Evolutionary conservation across 805 yeast species (phyloP).

Genomic region (Monosporozyma aerobia): DNA sequence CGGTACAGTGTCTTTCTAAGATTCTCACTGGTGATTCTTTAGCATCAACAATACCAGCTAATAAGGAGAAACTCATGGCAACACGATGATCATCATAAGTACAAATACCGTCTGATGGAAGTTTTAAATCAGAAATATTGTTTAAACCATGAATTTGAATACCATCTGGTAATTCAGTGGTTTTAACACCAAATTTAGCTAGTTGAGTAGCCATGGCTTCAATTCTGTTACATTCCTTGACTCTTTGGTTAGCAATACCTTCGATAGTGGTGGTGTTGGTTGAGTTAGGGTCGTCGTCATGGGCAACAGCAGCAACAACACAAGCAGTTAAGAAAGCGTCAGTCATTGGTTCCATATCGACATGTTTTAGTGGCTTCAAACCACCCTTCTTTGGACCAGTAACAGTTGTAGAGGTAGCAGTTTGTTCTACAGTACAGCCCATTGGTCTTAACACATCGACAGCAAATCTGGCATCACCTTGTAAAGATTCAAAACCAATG

Average conservation of each 20-base stretch:
- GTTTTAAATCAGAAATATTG: slow-evolving; percentile 37
- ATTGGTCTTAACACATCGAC: slow-evolving; percentile 84
- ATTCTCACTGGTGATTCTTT: slow-evolving; percentile 50
- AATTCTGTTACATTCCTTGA: slow-evolving; percentile 93
- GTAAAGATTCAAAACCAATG: slow-evolving; percentile 83
- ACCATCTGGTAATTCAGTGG: slow-evolving; percentile 86
- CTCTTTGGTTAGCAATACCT: slow-evolving; percentile 97
- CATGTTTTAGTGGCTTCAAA: slow-evolving; percentile 58
- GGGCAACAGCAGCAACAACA: slow-evolving; percentile 92
- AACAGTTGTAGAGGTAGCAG: slow-evolving; percentile 81
- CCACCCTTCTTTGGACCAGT: slow-evolving; percentile 72
- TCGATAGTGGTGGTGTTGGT: slow-evolving; percentile 61
- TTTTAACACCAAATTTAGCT: slow-evolving; percentile 81
- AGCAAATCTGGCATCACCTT: slow-evolving; percentile 96
- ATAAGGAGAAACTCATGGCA: slow-evolving; percentile 90
- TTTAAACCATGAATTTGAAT: slow-evolving; percentile 72
- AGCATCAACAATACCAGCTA: slow-evolving; percentile 58
- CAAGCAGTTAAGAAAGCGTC: slow-evolving; percentile 96
- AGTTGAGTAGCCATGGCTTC: slow-evolving; percentile 87
- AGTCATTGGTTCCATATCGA: slow-evolving; percentile 99
- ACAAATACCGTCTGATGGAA: slow-evolving; percentile 57
- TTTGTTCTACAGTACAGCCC: slow-evolving; percentile 88
- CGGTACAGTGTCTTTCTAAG: slow-evolving; percentile 84
- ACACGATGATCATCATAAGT: slow-evolving; percentile 96
- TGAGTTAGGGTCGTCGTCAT: slow-evolving; percentile 34